A percentile compares a stretch with the other conserved stretches of the same genome.
phyloP scores from a whole-genome alignment of 139 green algal species.

The Penium margaritaceum region DNA sequence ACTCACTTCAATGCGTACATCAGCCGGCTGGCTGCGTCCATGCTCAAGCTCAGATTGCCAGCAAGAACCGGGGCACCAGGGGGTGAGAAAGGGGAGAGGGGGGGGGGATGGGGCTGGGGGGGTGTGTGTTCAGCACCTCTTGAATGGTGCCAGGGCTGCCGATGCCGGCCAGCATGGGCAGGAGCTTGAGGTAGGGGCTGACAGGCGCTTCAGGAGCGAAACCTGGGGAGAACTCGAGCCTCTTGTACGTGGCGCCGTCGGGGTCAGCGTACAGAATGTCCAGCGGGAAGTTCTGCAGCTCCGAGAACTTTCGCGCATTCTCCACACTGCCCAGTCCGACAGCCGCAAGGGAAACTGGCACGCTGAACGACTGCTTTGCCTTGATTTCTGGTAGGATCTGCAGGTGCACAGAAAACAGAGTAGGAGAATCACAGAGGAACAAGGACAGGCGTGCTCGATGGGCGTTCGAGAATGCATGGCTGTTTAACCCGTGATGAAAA shows the following conservation, averaged over 20 bases:
- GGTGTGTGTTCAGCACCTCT: background rate
- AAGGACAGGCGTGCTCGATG: too few species aligned
- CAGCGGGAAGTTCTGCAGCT: constrained; percentile 60
- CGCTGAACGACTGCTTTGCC: too few species aligned
- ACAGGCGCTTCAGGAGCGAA: too few species aligned
- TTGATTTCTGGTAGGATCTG: too few species aligned
- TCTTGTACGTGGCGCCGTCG: constrained; percentile 86
- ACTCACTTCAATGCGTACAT: too few species aligned
- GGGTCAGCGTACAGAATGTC: too few species aligned
- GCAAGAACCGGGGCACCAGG: background rate
- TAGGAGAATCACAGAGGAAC: too few species aligned
- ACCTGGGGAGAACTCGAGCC: constrained; percentile 78
- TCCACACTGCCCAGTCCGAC: constrained; percentile 51
- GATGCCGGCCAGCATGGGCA: constrained; percentile 74
- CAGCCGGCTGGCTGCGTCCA: background rate
- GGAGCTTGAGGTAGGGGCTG: too few species aligned
- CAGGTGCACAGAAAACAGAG: too few species aligned
- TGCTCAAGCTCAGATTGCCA: background rate
- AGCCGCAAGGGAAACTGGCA: too few species aligned
- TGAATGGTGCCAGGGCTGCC: background rate
- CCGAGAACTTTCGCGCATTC: background rate
- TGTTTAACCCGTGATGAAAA: too few species aligned
- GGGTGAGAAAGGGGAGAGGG: background rate
- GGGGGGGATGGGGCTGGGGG: background rate
- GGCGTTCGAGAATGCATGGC: too few species aligned